These are phyloP conservation scores for Fulvia fulva DNA, from an alignment of 2,329 filamentous ascomycete genomes.

Conservation along the genomic window DNA sequence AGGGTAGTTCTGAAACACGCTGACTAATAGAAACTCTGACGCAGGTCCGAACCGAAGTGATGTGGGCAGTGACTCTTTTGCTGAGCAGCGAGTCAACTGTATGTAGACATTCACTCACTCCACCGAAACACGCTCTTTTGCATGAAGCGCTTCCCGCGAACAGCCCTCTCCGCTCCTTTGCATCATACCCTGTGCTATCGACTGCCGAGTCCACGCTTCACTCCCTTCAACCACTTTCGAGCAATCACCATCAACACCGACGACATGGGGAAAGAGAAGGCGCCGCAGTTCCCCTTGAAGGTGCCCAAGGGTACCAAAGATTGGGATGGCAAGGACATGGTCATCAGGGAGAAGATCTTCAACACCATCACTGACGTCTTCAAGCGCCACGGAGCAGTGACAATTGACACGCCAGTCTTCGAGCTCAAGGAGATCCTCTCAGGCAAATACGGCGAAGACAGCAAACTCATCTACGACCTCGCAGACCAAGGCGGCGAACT, in stretches of 20 bases:
- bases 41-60: no score
- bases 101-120: background rate
- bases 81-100: no score
- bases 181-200: background rate
- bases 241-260: constrained; percentile 23
- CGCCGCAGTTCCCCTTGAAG: constrained; percentile 63
- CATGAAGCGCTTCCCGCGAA: constrained; percentile 16
- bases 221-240: constrained; percentile 1
- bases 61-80: background rate
- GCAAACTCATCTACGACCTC: constrained; percentile 86
- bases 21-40: background rate
- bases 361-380: constrained; percentile 71
- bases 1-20: background rate
- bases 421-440: constrained; percentile 82
- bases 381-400: constrained; percentile 75
- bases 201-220: background rate
- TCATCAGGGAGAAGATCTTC: constrained; percentile 78
- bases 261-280: constrained; percentile 47
- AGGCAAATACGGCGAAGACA: constrained; percentile 89
- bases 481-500: constrained; percentile 84
- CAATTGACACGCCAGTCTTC: constrained; percentile 79
- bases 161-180: constrained; percentile 8
- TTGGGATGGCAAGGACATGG: constrained; percentile 74
- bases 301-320: constrained; percentile 89
- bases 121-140: constrained; percentile 8